phyloP scores from a whole-genome alignment of 495 filamentous ascomycete species.

The Xylaria bambusicola region DNA sequence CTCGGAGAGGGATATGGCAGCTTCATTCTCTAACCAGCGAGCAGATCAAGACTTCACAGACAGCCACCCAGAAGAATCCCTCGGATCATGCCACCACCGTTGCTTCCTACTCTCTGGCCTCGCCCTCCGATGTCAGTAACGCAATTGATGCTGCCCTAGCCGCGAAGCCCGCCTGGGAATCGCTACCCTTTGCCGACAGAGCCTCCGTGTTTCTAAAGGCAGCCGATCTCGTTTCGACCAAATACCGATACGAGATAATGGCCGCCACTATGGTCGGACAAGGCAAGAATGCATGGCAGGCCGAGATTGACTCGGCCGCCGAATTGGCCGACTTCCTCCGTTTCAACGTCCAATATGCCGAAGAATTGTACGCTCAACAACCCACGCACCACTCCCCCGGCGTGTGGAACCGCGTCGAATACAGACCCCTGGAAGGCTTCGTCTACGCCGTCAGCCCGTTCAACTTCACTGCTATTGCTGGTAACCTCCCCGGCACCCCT shows the following conservation, averaged over 20 bases:
- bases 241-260: conserved; percentile 93
- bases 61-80: conserved; percentile 69
- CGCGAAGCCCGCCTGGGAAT: conserved; percentile 80
- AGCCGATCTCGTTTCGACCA: conserved; percentile 81
- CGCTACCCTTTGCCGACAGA: conserved; percentile 79
- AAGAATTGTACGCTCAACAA: conserved; percentile 84
- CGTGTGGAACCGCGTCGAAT: conserved; percentile 82
- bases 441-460: conserved; percentile 86
- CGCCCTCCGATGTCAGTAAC: conserved; percentile 64
- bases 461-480: conserved; percentile 87
- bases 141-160: conserved; percentile 81
- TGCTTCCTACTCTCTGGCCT: conserved; percentile 78
- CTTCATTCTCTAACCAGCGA: background rate
- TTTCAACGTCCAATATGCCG: conserved; percentile 86
- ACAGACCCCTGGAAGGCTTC: conserved; percentile 82
- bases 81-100: conserved; percentile 69
- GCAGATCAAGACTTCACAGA: conserved; percentile 55
- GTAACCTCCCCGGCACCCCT: conserved; percentile 71
- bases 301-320: conserved; percentile 92
- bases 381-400: conserved; percentile 73
- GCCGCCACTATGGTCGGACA: conserved; percentile 92
- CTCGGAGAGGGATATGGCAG: background rate
- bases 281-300: conserved; percentile 96
- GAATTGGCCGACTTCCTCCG: conserved; percentile 90
- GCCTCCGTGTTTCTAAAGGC: conserved; percentile 95